Conservation (phyloP, 768 basidiomycete genomes). For the Lepiota venenata region DNA sequence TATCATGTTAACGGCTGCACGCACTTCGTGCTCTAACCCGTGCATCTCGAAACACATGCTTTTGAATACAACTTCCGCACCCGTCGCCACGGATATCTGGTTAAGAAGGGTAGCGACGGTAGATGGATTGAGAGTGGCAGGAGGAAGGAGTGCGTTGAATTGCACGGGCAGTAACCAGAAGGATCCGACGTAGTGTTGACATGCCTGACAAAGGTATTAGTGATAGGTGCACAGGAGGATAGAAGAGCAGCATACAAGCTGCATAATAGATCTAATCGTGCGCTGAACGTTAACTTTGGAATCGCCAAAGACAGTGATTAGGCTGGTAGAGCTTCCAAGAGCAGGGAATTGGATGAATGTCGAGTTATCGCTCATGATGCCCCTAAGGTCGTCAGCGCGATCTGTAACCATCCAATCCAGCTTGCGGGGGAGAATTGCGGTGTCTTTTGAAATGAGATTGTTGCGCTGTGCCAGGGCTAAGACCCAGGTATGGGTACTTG, state of each 20-base stretch:
- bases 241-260: slow-evolving; percentile 61
- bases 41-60: slow-evolving; percentile 98
- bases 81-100: slow-evolving; percentile 81
- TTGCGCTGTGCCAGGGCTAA: slow-evolving; percentile 57
- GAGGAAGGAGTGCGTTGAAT: slow-evolving; percentile 88
- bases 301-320: slow-evolving; percentile 94
- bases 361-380: slow-evolving; percentile 94
- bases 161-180: slow-evolving; percentile 95
- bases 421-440: slow-evolving; percentile 92
- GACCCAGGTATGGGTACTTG: neutral
- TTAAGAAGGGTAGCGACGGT: slow-evolving; percentile 85
- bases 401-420: slow-evolving; percentile 99
- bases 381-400: slow-evolving; percentile 87
- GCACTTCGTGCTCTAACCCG: slow-evolving; percentile 88
- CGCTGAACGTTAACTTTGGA: slow-evolving; percentile 91
- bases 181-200: slow-evolving; percentile 94
- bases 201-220: slow-evolving; percentile 52
- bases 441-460: slow-evolving; percentile 86
- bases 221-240: neutral
- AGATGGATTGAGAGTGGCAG: slow-evolving; percentile 72
- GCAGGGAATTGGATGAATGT: slow-evolving; percentile 94
- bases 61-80: slow-evolving; percentile 95
- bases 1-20: slow-evolving; percentile 79
- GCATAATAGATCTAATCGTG: slow-evolving; percentile 92
- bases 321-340: slow-evolving; percentile 87